A percentile compares a stretch with the other conserved stretches of the same genome.
phyloP scores from a whole-genome alignment of 2,329 filamentous ascomycete genomes.

The Reticulascus tulasneorum region DNA sequence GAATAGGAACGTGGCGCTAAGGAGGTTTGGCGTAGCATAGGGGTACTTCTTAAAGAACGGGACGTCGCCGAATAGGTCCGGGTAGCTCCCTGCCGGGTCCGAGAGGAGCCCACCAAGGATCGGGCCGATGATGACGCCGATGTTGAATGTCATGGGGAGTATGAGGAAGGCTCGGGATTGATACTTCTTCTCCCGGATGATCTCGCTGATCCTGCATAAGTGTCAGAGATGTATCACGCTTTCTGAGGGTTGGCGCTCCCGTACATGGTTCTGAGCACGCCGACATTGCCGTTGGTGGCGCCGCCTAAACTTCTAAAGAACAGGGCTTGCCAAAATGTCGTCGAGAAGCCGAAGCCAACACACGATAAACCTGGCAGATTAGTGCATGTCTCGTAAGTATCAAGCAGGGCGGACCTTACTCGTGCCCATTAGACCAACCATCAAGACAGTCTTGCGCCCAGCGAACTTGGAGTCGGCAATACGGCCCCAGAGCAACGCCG shows the following conservation, averaged over 20 bases:
- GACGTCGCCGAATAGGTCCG: constrained; percentile 38
- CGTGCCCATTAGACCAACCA: constrained; percentile 72
- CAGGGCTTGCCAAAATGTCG: constrained; percentile 59
- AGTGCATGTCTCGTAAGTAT: too few species aligned
- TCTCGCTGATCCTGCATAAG: constrained; percentile 34
- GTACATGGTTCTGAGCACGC: constrained; percentile 61
- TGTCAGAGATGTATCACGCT: constrained; percentile 3
- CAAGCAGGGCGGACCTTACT: constrained; percentile 1
- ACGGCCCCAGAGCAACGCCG: constrained; percentile 78
- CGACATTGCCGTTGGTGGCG: constrained; percentile 44
- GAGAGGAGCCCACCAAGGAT: constrained; percentile 64
- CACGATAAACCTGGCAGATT: constrained; percentile 59
- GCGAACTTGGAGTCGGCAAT: constrained; percentile 58
- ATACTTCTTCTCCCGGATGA: constrained; percentile 43
- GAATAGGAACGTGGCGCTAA: constrained; percentile 45
- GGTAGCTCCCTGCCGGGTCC: constrained; percentile 63
- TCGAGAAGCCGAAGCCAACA: constrained; percentile 69
- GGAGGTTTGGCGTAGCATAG: constrained; percentile 51
- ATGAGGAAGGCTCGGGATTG: constrained; percentile 45
- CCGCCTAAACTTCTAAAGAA: constrained; percentile 66
- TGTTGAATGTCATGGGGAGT: constrained; percentile 44
- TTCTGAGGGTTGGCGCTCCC: too few species aligned
- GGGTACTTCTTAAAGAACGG: constrained; percentile 45
- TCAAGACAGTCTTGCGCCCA: constrained; percentile 73
- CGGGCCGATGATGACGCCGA: constrained; percentile 41